Base-by-base conservation (phyloP, 1,284 basidiomycete species). In the Erythrobasidium hasegawianum region DNA sequence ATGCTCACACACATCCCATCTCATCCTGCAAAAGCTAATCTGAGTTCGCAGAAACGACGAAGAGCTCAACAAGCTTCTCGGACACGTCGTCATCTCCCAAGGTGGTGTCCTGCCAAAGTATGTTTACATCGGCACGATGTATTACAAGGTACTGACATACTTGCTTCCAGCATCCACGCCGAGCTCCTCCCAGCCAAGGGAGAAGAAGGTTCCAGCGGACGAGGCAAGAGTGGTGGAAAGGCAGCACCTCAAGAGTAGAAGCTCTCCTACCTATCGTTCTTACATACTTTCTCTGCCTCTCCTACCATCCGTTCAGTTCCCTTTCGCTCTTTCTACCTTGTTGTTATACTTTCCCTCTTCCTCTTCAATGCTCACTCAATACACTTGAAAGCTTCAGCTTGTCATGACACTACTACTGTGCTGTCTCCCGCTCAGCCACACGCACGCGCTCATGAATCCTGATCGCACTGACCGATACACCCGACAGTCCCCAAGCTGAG, bases 1-100 rank as follows among this genome's bases (percentile, higher is more conserved):
- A n/a, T n/a, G n/a, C n/a, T n/a, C n/a, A n/a, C n/a, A n/a, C n/a
- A n/a, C n/a, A n/a, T n/a, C n/a, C n/a, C n/a, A n/a, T n/a, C n/a
- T n/a, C n/a, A n/a, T n/a, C n/a, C n/a, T n/a, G n/a, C n/a, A n/a
- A n/a, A n/a, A n/a, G n/a, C n/a, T n/a, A n/a, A n/a, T n/a, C n/a
- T n/a, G n/a, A n/a, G n/a, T n/a, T n/a, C n/a, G n/a, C n/a, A n/a
- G n/a, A n/a, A 73, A 73, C 71, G 77, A 78, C 60, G 77, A 78
- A 71, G 77, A 78, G 74, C 76, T 87, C 74, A 85, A 86, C 78
- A 87, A 85, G 75, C 84, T 90, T 52, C 83, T 93, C 52, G 89
- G 90, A 55, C 83, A 86, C 72, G 90, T 92, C 71, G 86, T 89
- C 75, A 92, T 93, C 81, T 89, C 87, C 22, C 89, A 93, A 76